Percentiles rank a stretch among this genome's conserved stretches.
Conservation (phyloP, 2,329 filamentous ascomycete genomes). For the Helminthosporium solani region DNA sequence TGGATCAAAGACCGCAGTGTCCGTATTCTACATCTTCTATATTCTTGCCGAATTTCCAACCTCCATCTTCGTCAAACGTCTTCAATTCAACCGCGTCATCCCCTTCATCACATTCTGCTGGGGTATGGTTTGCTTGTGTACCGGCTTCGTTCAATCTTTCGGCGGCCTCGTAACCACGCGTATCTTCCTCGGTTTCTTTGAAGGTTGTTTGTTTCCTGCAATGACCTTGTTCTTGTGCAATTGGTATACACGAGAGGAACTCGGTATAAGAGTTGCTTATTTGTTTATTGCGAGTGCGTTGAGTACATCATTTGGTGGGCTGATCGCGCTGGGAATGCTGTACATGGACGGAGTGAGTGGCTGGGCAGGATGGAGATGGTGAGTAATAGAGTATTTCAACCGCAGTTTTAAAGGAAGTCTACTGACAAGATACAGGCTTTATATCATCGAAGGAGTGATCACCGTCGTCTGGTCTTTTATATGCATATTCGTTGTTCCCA, state of each 20-base stretch:
- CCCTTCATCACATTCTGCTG: conserved; percentile 29
- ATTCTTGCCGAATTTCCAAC: conserved; percentile 40
- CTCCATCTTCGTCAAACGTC: conserved; percentile 33
- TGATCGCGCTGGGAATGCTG: conserved; percentile 32
- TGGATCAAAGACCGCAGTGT: conserved; percentile 30
- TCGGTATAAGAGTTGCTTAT: conserved; percentile 31
- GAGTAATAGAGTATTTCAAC: too few relatives aligned
- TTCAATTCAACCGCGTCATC: conserved; percentile 38
- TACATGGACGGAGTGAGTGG: conserved; percentile 31
- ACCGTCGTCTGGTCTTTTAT: conserved; percentile 30
- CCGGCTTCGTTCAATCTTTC: conserved; percentile 25
- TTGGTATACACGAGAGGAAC: conserved; percentile 34
- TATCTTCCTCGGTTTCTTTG: conserved; percentile 31
- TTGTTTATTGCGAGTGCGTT: conserved; percentile 31
- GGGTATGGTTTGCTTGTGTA: conserved; percentile 29
- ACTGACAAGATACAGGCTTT: conserved; percentile 18
- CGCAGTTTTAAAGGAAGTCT: too few relatives aligned
- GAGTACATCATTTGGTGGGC: conserved; percentile 29
- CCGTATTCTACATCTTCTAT: conserved; percentile 40
- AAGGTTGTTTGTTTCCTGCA: conserved; percentile 34
- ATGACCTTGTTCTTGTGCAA: conserved; percentile 36
- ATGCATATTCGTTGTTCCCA: conserved; percentile 35
- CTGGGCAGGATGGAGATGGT: conserved; percentile 32
- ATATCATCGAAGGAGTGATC: conserved; percentile 35
- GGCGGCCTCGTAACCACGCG: conserved; percentile 22